Conservation (phyloP, 768 basidiomycete species). For the Chalciporus pseudorubinellus region DNA sequence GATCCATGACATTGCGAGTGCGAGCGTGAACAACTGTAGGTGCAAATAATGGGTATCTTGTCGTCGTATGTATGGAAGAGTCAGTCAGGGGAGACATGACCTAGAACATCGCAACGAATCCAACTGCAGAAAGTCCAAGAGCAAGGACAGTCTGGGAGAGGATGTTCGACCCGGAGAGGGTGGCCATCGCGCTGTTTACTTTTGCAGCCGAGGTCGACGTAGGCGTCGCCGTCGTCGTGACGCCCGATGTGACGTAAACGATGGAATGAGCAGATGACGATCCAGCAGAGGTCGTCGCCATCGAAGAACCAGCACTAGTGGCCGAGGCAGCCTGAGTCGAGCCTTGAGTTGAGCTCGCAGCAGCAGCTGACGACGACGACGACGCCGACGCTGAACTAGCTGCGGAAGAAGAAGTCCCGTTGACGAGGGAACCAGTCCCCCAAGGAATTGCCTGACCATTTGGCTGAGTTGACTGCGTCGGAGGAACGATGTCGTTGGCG, state of each 20-base stretch:
- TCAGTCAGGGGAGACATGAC: background rate
- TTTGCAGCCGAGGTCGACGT: background rate
- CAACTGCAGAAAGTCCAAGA: constrained; percentile 20
- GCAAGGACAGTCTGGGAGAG: constrained; percentile 16
- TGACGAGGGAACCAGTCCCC: constrained; percentile 59
- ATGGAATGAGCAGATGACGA: background rate
- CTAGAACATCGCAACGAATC: constrained; percentile 20
- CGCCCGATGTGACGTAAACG: background rate
- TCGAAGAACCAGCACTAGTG: background rate
- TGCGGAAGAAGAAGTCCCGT: constrained; percentile 37
- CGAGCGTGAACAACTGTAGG: background rate
- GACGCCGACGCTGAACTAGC: constrained; percentile 5
- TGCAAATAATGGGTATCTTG: background rate
- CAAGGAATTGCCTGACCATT: constrained; percentile 52
- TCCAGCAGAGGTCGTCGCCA: constrained; percentile 4
- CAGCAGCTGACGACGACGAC: too few relatives aligned
- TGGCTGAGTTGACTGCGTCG: constrained; percentile 55
- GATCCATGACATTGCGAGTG: background rate
- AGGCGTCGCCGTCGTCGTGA: background rate
- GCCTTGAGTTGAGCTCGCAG: background rate
- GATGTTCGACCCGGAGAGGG: constrained; percentile 1
- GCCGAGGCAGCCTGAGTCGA: constrained; percentile 1
- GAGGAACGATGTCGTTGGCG: constrained; percentile 42
- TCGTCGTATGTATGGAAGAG: background rate
- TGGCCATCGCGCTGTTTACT: constrained; percentile 8